Percentiles rank a stretch among this genome's conserved stretches.
phyloP scores from a whole-genome alignment of 129 eudicot genomes.

The Smallanthus sonchifolius region DNA sequence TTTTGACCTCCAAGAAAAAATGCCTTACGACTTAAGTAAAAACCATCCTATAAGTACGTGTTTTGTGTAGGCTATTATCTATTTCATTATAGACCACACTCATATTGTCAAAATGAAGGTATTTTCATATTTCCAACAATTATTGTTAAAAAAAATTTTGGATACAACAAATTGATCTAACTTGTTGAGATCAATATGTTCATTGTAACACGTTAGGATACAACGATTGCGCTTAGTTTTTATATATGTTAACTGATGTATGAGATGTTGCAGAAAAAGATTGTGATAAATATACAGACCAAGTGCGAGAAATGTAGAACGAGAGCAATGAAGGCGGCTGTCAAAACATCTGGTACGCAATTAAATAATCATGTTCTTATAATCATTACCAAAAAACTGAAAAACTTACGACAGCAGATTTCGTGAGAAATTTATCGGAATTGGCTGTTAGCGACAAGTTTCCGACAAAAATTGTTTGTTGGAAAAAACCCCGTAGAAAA shows the following conservation, averaged over 20 bases:
- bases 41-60: background rate
- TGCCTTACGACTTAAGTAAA: background rate
- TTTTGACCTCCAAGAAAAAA: no score
- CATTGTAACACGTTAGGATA: background rate
- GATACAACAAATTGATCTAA: no score
- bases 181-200: no score
- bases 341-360: background rate
- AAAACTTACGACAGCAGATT: no score
- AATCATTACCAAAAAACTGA: no score
- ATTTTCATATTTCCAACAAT: background rate
- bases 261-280: background rate
- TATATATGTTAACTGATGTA: background rate
- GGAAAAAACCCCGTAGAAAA: no score
- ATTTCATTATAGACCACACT: background rate
- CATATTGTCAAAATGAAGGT: background rate
- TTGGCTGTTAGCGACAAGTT: no score
- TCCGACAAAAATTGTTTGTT: no score
- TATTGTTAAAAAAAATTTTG: no score
- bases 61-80: background rate
- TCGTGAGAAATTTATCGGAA: no score
- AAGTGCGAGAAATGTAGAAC: background rate
- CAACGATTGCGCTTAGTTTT: background rate
- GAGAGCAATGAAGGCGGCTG: background rate
- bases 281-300: background rate
- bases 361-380: background rate